phyloP scores from a whole-genome alignment of 1,139 yeast genomes.

The Keqinozyma sinolaborantium region DNA sequence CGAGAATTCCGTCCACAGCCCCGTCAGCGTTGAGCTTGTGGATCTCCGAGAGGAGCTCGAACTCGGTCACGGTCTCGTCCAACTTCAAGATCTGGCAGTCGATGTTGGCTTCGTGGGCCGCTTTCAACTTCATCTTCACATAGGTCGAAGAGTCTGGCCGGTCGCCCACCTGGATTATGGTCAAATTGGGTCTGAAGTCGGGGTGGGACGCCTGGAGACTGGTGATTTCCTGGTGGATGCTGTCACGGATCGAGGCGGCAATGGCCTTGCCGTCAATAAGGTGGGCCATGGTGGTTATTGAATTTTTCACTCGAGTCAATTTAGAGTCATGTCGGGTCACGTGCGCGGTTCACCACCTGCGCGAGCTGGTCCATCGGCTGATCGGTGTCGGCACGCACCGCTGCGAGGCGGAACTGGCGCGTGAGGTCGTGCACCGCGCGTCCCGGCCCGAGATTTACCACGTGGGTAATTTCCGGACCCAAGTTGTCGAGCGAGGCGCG shows the following conservation, averaged over 20 bases:
- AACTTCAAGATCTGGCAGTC: conserved; percentile 65
- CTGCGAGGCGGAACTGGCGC: conserved; percentile 11
- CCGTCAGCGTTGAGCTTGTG: conserved; percentile 62
- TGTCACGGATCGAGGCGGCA: conserved; percentile 53
- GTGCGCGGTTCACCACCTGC: too few relatives aligned
- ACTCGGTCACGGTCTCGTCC: conserved; percentile 57
- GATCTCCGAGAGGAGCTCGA: conserved; percentile 58
- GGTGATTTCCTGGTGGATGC: conserved; percentile 52
- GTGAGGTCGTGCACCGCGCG: conserved; percentile 23
- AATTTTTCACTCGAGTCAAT: not conserved
- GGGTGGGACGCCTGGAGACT: conserved; percentile 51
- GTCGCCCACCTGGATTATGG: conserved; percentile 86
- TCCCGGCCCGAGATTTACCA: conserved; percentile 41
- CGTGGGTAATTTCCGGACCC: conserved; percentile 13
- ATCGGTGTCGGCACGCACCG: not conserved
- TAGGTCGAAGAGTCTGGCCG: conserved; percentile 93
- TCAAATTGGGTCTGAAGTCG: conserved; percentile 70
- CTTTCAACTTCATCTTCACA: conserved; percentile 90
- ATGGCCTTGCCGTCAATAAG: conserved; percentile 70
- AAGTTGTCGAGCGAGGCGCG: conserved; percentile 26
- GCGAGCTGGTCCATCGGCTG: not conserved
- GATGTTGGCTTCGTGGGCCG: conserved; percentile 83
- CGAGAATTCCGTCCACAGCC: conserved; percentile 80
- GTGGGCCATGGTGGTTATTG: conserved; percentile 16
- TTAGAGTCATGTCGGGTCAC: conserved; percentile 1